Conservation (phyloP, 495 filamentous ascomycete species). For the Recurvomyces mirabilis region DNA sequence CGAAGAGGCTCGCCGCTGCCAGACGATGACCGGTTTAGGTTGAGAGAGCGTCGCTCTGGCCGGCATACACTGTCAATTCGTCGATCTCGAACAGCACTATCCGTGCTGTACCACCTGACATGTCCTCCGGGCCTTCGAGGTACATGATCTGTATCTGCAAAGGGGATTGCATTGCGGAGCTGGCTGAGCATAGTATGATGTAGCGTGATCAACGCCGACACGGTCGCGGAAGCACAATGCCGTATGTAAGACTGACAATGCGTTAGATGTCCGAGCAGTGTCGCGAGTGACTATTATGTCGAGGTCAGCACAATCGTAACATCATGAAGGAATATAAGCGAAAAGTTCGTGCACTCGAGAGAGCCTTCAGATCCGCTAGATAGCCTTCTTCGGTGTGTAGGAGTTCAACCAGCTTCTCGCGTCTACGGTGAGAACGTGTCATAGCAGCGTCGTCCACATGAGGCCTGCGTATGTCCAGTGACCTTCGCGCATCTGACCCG, state of each 20-base stretch:
- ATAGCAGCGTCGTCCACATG: constrained; percentile 60
- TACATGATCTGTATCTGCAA: constrained; percentile 47
- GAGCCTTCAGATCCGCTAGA: constrained; percentile 70
- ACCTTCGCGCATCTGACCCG: constrained; percentile 45
- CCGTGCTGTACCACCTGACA: constrained; percentile 46
- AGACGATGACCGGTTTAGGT: constrained; percentile 23
- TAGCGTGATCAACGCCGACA: constrained; percentile 42
- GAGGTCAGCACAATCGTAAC: background rate
- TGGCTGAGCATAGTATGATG: constrained; percentile 60
- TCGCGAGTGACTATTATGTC: constrained; percentile 1
- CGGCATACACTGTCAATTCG: constrained; percentile 9
- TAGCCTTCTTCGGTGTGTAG: constrained; percentile 80
- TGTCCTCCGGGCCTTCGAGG: constrained; percentile 20
- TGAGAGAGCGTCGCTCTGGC: constrained; percentile 27
- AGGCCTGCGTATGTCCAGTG: constrained; percentile 53
- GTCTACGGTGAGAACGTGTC: constrained; percentile 59
- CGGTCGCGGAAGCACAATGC: constrained; percentile 3
- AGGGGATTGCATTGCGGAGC: constrained; percentile 49
- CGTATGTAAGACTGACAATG: background rate
- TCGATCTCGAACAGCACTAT: constrained; percentile 29
- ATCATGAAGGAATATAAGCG: background rate
- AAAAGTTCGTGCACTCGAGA: constrained; percentile 59
- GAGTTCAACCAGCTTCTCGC: constrained; percentile 71
- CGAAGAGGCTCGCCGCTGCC: constrained; percentile 28
- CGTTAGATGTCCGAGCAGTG: background rate